A percentile compares a stretch with the other conserved stretches of the same genome.
Conservation (phyloP, 305 asterid species). For the Galium porrigens region DNA sequence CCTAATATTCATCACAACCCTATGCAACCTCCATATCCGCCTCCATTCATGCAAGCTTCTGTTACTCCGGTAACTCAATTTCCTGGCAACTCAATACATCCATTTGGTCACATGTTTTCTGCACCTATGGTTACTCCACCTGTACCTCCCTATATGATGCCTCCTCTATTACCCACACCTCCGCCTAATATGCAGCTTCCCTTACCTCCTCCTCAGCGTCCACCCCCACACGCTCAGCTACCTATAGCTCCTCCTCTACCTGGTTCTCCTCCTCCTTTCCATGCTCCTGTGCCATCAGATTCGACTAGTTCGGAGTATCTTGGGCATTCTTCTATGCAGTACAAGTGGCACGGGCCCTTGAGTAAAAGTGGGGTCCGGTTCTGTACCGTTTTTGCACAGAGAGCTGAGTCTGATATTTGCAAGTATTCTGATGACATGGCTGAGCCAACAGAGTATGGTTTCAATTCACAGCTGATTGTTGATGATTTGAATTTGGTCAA, state of each 20-base stretch:
- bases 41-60: slow-evolving; percentile 53
- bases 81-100: slow-evolving; percentile 44
- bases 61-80: slow-evolving; percentile 60
- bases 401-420: slow-evolving; percentile 74
- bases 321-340: slow-evolving; percentile 20
- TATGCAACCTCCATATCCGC: slow-evolving; percentile 28
- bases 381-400: slow-evolving; percentile 60
- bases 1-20: slow-evolving; percentile 39
- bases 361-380: slow-evolving; percentile 81
- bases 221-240: slow-evolving; percentile 40
- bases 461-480: slow-evolving; percentile 9
- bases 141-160: slow-evolving; percentile 47
- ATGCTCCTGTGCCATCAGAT: slow-evolving; percentile 22
- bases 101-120: slow-evolving; percentile 50
- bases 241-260: slow-evolving; percentile 60
- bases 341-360: slow-evolving; percentile 74
- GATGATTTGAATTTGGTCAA: not conserved
- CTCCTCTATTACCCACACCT: slow-evolving; percentile 39
- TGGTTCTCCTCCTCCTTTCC: slow-evolving; percentile 45
- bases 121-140: slow-evolving; percentile 42
- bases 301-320: slow-evolving; percentile 29
- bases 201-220: slow-evolving; percentile 33
- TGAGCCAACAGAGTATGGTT: slow-evolving; percentile 71
- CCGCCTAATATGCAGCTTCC: slow-evolving; percentile 38
- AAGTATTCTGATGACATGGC: slow-evolving; percentile 47